Base-by-base conservation (phyloP, 2,329 filamentous ascomycete genomes). In the Alternaria alternata region DNA sequence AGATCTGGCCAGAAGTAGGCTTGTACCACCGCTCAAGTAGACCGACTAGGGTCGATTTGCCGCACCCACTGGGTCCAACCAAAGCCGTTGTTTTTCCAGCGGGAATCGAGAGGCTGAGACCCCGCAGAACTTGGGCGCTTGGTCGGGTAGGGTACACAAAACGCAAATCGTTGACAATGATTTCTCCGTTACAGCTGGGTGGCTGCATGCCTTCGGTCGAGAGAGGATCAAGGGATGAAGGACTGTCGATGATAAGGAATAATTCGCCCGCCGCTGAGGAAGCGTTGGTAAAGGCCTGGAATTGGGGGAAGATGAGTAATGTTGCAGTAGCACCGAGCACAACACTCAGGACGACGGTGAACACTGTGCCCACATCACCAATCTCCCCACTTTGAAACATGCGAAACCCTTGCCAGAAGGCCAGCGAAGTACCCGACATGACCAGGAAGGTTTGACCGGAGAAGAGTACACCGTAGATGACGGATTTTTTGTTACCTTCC, bases 1-100 rank as follows among this genome's bases (percentile, higher is more conserved):
- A 80, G 58, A 94, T 89, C 6, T 81, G 79, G 4, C 92, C 92
- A 9, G 83, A 79, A 9, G 96, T 90, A 0, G 94, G 93, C 61
- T 93, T 88, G 76, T 98, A 98, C 76, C 97, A 97, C 22, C 94
- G 87, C 79, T 97, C 94, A 1, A 97, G 89, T 28, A 98, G 83
- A 11, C 93, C 93, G 24, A 98, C 90, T 63, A 97, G 92, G 0
- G 94, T 97, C 72, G 90, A 94, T 81, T 98, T 98, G 36, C 94
- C 94, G 39, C 91, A 95, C 6, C 94, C 94, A 22, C 93, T 97
- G 16, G 57, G 57, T 1, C 90, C 89, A 8, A 92, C 89, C 1
- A 73, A 66, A 12, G 71, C 69, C 7, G 66, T 66, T 22, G 68
- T 69, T 48, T 90, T 87, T 5, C 89, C 89, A 69, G 87, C 88